Conservation (phyloP, 2,329 filamentous ascomycete genomes). For the Cladophialophora exuberans region DNA sequence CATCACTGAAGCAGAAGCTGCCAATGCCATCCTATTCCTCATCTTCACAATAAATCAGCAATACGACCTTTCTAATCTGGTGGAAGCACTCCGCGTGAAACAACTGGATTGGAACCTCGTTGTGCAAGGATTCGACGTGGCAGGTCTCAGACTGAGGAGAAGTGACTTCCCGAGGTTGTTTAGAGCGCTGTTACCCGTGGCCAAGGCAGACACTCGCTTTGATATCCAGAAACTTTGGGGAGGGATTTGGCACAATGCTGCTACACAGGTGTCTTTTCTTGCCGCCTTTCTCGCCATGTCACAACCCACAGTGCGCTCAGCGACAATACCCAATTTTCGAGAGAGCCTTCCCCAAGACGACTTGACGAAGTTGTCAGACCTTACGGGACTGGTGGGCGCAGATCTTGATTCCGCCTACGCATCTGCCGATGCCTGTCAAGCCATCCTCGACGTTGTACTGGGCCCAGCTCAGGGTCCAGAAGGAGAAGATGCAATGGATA, state of each 20-base stretch:
- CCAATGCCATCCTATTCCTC: constrained; percentile 75
- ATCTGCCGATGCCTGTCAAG: constrained; percentile 79
- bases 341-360: constrained; percentile 72
- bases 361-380: constrained; percentile 63
- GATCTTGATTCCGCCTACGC: constrained; percentile 85
- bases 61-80: constrained; percentile 69
- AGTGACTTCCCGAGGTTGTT: constrained; percentile 82
- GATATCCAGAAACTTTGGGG: constrained; percentile 92
- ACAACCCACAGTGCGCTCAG: constrained; percentile 77
- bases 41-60: constrained; percentile 64
- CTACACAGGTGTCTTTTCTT: constrained; percentile 92
- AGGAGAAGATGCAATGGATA: constrained; percentile 57
- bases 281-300: constrained; percentile 80
- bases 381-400: constrained; percentile 63
- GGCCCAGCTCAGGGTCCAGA: constrained; percentile 47
- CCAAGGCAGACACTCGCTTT: constrained; percentile 64
- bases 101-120: constrained; percentile 70
- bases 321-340: constrained; percentile 79
- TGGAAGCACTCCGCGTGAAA: constrained; percentile 61
- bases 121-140: constrained; percentile 76
- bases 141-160: constrained; percentile 75
- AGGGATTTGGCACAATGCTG: constrained; percentile 79
- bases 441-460: constrained; percentile 66
- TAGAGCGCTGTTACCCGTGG: constrained; percentile 74
- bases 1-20: constrained; percentile 79